Evolutionary conservation across 768 basidiomycete species (phyloP).

Genomic region (Xerocomellus chrysenteron): DNA sequence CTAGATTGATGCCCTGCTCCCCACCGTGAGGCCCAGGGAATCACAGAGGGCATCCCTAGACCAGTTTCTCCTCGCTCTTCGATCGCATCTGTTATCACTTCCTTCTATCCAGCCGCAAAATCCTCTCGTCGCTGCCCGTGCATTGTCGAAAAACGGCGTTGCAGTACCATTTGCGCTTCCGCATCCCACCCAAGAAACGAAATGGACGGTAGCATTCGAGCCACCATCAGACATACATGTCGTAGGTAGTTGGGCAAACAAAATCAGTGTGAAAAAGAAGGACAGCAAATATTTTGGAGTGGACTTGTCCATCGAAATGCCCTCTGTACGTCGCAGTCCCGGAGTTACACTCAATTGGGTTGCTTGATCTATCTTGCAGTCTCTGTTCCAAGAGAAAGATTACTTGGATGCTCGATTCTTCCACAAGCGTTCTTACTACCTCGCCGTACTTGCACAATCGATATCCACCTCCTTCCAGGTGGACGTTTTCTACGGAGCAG

Average conservation of each 20-base stretch:
- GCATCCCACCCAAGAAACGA: conserved; percentile 70
- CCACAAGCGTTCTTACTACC: conserved; percentile 88
- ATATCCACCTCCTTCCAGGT: conserved; percentile 50
- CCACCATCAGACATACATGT: conserved; percentile 73
- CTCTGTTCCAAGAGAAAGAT: conserved; percentile 94
- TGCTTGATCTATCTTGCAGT: conserved; percentile 35
- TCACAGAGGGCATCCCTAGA: conserved; percentile 59
- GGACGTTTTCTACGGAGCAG: conserved; percentile 60
- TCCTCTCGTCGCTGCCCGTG: conserved; percentile 63
- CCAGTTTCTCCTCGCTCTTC: conserved; percentile 64
- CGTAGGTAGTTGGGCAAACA: conserved; percentile 86
- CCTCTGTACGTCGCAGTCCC: conserved; percentile 50
- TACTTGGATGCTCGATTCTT: conserved; percentile 87
- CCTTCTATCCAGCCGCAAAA: conserved; percentile 57
- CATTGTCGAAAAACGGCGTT: conserved; percentile 52
- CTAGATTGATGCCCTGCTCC: conserved; percentile 78
- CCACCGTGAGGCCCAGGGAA: conserved; percentile 65
- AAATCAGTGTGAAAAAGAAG: conserved; percentile 68
- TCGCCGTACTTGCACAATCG: conserved; percentile 72
- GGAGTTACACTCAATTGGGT: not conserved
- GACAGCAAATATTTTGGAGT: conserved; percentile 65
- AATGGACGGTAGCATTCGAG: conserved; percentile 87
- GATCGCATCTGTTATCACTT: conserved; percentile 60
- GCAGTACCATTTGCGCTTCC: conserved; percentile 71
- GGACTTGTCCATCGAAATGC: conserved; percentile 87